Evolutionary conservation across 2,329 filamentous ascomycete species (phyloP).

Genomic region (Lasiodiplodia sp.): DNA sequence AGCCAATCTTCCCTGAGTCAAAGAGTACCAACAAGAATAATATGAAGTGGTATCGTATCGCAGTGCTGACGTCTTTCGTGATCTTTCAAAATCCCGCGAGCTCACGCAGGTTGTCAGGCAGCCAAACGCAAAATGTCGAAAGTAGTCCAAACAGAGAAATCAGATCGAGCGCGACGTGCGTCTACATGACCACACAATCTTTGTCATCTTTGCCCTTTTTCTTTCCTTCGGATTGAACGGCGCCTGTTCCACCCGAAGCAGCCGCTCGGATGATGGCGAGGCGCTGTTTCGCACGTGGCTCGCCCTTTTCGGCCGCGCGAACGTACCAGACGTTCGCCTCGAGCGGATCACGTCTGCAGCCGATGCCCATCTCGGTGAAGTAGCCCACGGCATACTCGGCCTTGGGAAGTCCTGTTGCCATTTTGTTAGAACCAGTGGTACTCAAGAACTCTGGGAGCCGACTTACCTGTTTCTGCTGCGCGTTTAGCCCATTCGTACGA

Average conservation of each 20-base stretch:
- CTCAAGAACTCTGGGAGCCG: neutral
- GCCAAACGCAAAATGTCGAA: conserved; percentile 8
- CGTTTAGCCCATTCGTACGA: conserved; percentile 95
- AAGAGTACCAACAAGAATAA: conserved; percentile 23
- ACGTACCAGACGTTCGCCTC: conserved; percentile 99
- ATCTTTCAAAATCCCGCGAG: neutral
- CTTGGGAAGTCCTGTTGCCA: conserved; percentile 62
- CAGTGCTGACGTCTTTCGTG: neutral
- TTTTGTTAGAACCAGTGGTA: neutral
- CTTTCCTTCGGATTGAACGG: conserved; percentile 38
- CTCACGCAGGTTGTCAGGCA: neutral
- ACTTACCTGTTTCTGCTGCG: conserved; percentile 83
- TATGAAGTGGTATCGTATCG: conserved; percentile 7
- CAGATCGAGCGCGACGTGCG: neutral
- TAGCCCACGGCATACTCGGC: conserved; percentile 97
- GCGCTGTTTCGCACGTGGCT: conserved; percentile 86
- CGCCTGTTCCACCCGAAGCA: conserved; percentile 61
- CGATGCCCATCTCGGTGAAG: conserved; percentile 98
- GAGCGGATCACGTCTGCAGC: conserved; percentile 89
- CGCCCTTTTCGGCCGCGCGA: conserved; percentile 88
- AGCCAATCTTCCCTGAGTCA: neutral
- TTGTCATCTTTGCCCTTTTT: conserved; percentile 43
- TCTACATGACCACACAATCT: conserved; percentile 49
- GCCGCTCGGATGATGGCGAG: conserved; percentile 87
- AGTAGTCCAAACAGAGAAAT: conserved; percentile 5